These are phyloP conservation scores for Fusarium palustre DNA, from an alignment of 2,329 filamentous ascomycete genomes.

Conservation along the genomic window DNA sequence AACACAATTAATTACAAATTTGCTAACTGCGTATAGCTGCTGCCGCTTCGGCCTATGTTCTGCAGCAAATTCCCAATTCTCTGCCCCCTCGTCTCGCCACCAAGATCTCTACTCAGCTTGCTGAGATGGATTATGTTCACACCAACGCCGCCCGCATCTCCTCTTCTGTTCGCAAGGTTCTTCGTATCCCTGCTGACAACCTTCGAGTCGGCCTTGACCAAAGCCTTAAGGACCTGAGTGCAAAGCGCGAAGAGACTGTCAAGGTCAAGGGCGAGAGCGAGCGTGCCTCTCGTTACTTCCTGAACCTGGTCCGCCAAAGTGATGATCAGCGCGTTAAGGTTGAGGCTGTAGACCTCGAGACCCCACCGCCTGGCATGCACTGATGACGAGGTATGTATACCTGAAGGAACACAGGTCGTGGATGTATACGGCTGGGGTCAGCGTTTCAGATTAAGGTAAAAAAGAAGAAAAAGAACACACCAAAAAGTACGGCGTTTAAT, in stretches of 20 bases:
- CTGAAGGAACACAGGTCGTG: conserved; percentile 19
- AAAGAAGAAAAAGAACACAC: background rate
- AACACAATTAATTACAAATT: background rate
- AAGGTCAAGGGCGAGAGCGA: conserved; percentile 87
- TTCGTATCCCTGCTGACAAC: conserved; percentile 88
- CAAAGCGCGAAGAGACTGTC: conserved; percentile 82
- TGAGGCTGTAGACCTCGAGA: conserved; percentile 66
- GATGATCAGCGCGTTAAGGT: conserved; percentile 63
- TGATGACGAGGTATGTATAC: conserved; percentile 39
- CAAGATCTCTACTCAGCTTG: conserved; percentile 85
- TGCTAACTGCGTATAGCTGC: conserved; percentile 64
- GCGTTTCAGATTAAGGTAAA: conserved; percentile 19
- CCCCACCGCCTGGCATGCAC: conserved; percentile 57
- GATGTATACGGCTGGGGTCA: conserved; percentile 1
- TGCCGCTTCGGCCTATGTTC: conserved; percentile 81
- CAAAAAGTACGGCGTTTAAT: conserved; percentile 40
- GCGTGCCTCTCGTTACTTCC: conserved; percentile 89
- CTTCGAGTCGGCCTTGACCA: conserved; percentile 85
- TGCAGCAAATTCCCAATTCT: conserved; percentile 88
- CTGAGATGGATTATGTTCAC: conserved; percentile 91
- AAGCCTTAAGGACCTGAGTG: conserved; percentile 84
- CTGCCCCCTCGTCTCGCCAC: conserved; percentile 85
- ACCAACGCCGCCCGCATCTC: conserved; percentile 87
- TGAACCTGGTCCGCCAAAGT: conserved; percentile 79
- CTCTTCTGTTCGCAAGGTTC: conserved; percentile 85